These are phyloP conservation scores for Elongisporangium undulatum DNA, from an alignment of 352 stramenopile species.

Conservation along the genomic window DNA sequence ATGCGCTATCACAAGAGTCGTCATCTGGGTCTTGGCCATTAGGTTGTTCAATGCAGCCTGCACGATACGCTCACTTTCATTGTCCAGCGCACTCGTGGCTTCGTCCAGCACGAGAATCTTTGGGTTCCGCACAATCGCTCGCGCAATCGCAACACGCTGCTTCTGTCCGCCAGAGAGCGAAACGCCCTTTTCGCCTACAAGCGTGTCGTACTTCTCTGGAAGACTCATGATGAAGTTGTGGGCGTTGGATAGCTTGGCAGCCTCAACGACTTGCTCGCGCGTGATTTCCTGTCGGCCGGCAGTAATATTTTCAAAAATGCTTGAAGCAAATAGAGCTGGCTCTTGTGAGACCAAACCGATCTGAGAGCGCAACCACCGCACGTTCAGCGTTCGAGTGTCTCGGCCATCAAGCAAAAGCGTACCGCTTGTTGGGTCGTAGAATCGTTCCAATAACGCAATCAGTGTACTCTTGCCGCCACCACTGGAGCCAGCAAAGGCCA, in stretches of 20 bases:
- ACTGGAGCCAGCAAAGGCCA: constrained; percentile 87
- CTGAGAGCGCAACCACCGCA: constrained; percentile 60
- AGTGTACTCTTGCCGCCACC: constrained; percentile 87
- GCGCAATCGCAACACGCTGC: constrained; percentile 44
- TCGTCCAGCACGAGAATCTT: constrained; percentile 45
- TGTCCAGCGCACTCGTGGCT: constrained; percentile 39
- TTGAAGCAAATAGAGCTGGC: constrained; percentile 77
- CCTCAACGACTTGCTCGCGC: constrained; percentile 68
- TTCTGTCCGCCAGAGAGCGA: constrained; percentile 50
- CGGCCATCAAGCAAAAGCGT: constrained; percentile 69
- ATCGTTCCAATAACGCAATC: constrained; percentile 75
- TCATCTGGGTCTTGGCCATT: constrained; percentile 41
- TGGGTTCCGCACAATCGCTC: constrained; percentile 36
- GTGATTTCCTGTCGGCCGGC: constrained; percentile 46
- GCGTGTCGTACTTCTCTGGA: constrained; percentile 87
- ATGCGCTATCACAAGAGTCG: constrained; percentile 50
- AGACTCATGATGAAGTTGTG: constrained; percentile 90
- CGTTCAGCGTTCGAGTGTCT: constrained; percentile 59
- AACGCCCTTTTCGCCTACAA: constrained; percentile 46
- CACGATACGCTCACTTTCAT: constrained; percentile 23
- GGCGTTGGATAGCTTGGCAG: constrained; percentile 82
- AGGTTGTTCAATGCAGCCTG: constrained; percentile 27
- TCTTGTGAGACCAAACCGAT: constrained; percentile 71
- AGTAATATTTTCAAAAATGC: constrained; percentile 87
- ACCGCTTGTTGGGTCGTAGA: constrained; percentile 70